Percentiles rank a stretch among this genome's conserved stretches.
Evolutionary conservation across 345 rosid genomes (phyloP).

Genomic region (Eucalyptus curtisii): DNA sequence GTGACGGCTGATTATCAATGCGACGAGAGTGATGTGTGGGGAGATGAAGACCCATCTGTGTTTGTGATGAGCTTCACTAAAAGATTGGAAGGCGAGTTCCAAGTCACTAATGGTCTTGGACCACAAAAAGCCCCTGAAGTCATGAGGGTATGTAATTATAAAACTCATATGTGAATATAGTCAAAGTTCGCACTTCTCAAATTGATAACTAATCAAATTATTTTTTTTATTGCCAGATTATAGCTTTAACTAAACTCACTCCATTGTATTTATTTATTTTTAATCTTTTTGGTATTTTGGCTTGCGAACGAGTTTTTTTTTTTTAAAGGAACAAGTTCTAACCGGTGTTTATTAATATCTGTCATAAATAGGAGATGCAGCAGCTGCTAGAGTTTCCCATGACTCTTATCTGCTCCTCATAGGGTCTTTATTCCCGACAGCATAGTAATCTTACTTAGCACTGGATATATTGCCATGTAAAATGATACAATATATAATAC

Average conservation of each 20-base stretch:
- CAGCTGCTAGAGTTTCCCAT: not conserved
- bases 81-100: constrained; percentile 37
- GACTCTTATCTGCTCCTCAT: not conserved
- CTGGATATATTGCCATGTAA: not conserved
- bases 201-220: too few species aligned
- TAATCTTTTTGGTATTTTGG: not conserved
- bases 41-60: constrained; percentile 36
- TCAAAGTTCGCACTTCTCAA: not conserved
- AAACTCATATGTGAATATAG: not conserved
- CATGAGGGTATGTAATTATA: constrained; percentile 21
- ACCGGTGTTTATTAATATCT: not conserved
- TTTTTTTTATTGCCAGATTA: too few species aligned
- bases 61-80: constrained; percentile 12
- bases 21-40: constrained; percentile 12
- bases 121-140: constrained; percentile 19
- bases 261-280: too few species aligned
- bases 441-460: not conserved
- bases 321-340: not conserved
- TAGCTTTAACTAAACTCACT: not conserved
- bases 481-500: not conserved
- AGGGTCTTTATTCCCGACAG: not conserved
- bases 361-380: not conserved
- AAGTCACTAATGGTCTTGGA: constrained; percentile 56
- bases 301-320: not conserved
- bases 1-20: constrained; percentile 29